These are phyloP conservation scores for Quercus variabilis DNA, from an alignment of 306 rosid species.

Conservation along the genomic window DNA sequence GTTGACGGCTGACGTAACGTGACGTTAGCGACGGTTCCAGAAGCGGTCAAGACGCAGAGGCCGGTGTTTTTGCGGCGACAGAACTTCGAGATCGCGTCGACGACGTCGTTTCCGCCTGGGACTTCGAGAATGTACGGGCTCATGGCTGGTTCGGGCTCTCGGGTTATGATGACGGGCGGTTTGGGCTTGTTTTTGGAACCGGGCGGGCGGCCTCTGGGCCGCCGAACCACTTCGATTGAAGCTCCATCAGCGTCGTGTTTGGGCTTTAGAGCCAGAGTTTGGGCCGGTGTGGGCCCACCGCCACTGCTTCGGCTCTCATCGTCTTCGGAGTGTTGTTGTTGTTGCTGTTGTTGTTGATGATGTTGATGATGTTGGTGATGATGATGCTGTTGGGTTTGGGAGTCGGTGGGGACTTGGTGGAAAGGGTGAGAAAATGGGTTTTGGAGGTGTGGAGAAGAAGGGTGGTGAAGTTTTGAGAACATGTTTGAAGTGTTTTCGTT, in stretches of 20 bases:
- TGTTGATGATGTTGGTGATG: conserved; percentile 14
- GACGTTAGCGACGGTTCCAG: conserved; percentile 79
- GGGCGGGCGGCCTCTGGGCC: conserved; percentile 91
- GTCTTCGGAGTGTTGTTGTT: conserved; percentile 48
- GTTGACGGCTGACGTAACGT: conserved; percentile 81
- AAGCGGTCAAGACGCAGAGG: conserved; percentile 62
- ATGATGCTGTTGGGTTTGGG: conserved; percentile 33
- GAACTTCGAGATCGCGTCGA: conserved; percentile 61
- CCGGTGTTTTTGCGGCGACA: conserved; percentile 70
- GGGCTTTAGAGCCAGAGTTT: background rate
- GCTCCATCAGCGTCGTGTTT: conserved; percentile 58
- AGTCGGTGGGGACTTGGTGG: conserved; percentile 30
- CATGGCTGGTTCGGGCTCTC: conserved; percentile 77
- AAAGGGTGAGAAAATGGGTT: conserved; percentile 35
- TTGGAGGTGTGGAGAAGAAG: background rate
- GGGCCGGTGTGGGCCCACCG: conserved; percentile 21
- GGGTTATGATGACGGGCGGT: conserved; percentile 58
- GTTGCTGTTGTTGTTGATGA: conserved; percentile 9
- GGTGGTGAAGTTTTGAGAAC: conserved; percentile 85
- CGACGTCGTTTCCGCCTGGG: conserved; percentile 74
- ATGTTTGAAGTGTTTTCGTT: conserved; percentile 32
- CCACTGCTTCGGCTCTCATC: conserved; percentile 50
- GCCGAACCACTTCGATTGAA: conserved; percentile 61
- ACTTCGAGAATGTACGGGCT: conserved; percentile 87
- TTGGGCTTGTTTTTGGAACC: conserved; percentile 92